These are phyloP conservation scores for Alternaria gansuensis DNA, from an alignment of 2,329 filamentous ascomycete genomes.

Conservation along the genomic window DNA sequence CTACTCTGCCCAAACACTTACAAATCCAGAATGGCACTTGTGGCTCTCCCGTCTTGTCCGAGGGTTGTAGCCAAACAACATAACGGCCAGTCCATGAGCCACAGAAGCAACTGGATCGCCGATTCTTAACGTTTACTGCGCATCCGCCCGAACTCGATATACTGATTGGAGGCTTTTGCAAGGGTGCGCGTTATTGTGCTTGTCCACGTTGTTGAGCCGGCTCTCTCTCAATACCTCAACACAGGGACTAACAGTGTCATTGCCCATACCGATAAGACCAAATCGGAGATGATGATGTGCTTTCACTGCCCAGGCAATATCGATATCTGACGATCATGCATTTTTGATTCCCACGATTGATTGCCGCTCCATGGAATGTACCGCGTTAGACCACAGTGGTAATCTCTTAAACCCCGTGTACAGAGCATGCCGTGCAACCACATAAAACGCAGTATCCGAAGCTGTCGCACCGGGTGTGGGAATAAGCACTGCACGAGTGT, in stretches of 20 bases:
- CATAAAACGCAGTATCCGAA: constrained; percentile 7
- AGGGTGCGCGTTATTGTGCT: not conserved
- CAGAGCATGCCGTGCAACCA: constrained; percentile 5
- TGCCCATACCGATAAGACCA: not conserved
- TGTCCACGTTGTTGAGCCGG: not conserved
- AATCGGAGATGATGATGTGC: not conserved
- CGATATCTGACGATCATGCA: constrained; percentile 5
- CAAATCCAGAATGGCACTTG: not conserved
- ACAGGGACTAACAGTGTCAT: not conserved
- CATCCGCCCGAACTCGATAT: not conserved
- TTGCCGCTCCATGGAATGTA: constrained; percentile 3
- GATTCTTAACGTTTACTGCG: not conserved
- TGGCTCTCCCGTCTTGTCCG: not conserved
- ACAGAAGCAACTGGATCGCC: not conserved
- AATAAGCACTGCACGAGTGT: constrained; percentile 6
- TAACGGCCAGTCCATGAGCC: not conserved
- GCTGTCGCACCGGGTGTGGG: constrained; percentile 6
- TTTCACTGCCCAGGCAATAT: not conserved
- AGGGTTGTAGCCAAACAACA: not conserved
- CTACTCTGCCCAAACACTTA: no score
- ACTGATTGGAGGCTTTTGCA: not conserved
- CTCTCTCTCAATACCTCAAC: not conserved
- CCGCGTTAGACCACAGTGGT: not conserved
- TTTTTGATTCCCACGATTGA: constrained; percentile 1
- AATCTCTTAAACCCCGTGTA: not conserved